Evolutionary conservation across 2,329 filamentous ascomycete species (phyloP), one percentile per base, ranked within the genome.

Genomic region (Venturia oleaginea): DNA sequence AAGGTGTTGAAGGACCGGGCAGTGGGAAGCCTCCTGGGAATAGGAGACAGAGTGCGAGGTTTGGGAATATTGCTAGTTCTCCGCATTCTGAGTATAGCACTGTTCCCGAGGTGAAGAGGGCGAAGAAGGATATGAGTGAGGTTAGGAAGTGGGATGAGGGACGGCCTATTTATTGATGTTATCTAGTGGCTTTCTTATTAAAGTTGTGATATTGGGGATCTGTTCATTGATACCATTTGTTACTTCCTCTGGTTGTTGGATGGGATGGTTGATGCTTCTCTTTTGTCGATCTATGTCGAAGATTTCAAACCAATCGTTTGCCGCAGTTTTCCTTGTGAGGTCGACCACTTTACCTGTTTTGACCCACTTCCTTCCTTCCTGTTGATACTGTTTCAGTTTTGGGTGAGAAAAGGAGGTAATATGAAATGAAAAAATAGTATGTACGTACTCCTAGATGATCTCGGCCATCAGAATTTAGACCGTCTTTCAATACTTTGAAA

Each of bases 61-160:
- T 46, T 27, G 34, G 46, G 15, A n/a, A 34, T 27, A 32, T 27
- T 22, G 51, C 46, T 27, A 59, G 51, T 59, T 65, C 73, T 71
- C 61, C 69, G 59, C 68, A 68, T 32, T 67, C 68, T 22, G 68
- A 68, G 24, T 73, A 69, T 65, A 76, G 71, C 55, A 71, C 74
- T 40, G 67, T 68, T 64, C 71, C 67, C 63, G 65, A 42, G 66
- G 68, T 59, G 61, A 54, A n/a, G 66, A 68, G 68, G 64, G 63
- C 68, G 63, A 66, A 67, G 55, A 70, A 71, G 15, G 70, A 72
- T 59, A 71, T 70, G 68, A 71, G 71, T 63, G 72, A 75, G 62
- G 68, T 68, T 64, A 73, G 73, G 68, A 75, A 71, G 57, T 82
- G 80, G 80, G 76, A 81, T 60, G 80, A 82, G 67, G 75, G 76